These are phyloP conservation scores for Penicillium waksmanii DNA, from an alignment of 495 filamentous ascomycete species.

Conservation along the genomic window DNA sequence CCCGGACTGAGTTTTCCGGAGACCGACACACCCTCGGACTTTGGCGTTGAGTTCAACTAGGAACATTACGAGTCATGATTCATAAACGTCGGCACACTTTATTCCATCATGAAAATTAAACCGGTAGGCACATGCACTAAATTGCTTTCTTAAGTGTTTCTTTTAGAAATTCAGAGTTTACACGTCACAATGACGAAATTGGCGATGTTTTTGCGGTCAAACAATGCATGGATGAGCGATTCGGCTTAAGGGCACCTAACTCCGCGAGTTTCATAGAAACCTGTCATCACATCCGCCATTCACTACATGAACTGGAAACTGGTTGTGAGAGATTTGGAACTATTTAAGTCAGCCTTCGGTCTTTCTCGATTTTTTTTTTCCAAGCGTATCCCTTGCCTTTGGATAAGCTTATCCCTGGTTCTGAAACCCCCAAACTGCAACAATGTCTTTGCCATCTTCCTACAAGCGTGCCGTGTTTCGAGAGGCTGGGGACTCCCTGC, in stretches of 20 bases:
- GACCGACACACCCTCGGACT: too few species aligned
- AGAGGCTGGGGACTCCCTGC: constrained; percentile 36
- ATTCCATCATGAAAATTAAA: too few species aligned
- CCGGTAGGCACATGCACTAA: too few species aligned
- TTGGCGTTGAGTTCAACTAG: too few species aligned
- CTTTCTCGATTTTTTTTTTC: background rate
- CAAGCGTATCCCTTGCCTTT: background rate
- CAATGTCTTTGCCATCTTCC: constrained; percentile 41
- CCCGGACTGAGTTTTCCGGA: too few species aligned
- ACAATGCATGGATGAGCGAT: too few species aligned
- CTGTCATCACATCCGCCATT: too few species aligned
- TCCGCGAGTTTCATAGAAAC: background rate
- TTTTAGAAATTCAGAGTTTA: background rate
- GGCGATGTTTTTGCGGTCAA: too few species aligned
- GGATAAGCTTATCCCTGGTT: background rate
- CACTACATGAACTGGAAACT: too few species aligned
- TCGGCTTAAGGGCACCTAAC: background rate
- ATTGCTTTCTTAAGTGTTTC: too few species aligned
- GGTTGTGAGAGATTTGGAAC: background rate
- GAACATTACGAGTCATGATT: too few species aligned
- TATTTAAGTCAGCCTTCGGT: background rate
- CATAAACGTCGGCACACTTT: too few species aligned
- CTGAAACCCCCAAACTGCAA: background rate
- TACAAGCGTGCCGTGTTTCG: constrained; percentile 54
- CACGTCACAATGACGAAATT: background rate